A percentile compares a stretch with the other conserved stretches of the same genome.
phyloP scores from a whole-genome alignment of 2,329 filamentous ascomycete genomes.

The Nakataea oryzae region DNA sequence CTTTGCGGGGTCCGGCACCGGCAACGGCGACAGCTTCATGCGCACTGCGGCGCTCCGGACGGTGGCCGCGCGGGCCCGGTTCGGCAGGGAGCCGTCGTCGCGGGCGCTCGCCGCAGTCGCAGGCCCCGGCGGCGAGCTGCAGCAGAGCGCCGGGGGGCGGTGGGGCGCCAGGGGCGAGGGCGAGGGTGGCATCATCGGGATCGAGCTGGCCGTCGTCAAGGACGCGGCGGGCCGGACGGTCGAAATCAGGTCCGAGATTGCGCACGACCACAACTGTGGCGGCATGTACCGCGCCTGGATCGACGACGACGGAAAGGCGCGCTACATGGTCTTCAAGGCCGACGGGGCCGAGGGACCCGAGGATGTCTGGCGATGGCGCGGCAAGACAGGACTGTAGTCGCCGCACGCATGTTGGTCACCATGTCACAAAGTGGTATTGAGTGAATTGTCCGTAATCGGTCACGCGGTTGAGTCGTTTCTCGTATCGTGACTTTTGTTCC shows the following conservation, averaged over 20 bases:
- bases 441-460: neutral
- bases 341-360: neutral
- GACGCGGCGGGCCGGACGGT: constrained; percentile 32
- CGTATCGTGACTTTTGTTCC: neutral
- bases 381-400: neutral
- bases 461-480: neutral
- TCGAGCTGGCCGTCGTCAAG: constrained; percentile 46
- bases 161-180: constrained; percentile 71
- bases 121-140: constrained; percentile 62
- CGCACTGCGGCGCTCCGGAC: constrained; percentile 62
- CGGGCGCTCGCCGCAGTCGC: constrained; percentile 54
- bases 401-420: too few species aligned
- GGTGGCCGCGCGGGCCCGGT: constrained; percentile 62
- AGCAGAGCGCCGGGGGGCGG: constrained; percentile 61
- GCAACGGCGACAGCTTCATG: constrained; percentile 83
- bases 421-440: neutral
- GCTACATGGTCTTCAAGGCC: constrained; percentile 45
- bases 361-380: neutral
- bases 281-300: constrained; percentile 82
- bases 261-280: constrained; percentile 75
- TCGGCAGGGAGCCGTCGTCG: constrained; percentile 38
- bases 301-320: constrained; percentile 46
- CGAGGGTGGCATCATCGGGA: constrained; percentile 76
- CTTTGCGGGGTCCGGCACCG: constrained; percentile 63
- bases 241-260: constrained; percentile 37